phyloP scores from a whole-genome alignment of 495 filamentous ascomycete species.

The Hyaloscypha variabilis region DNA sequence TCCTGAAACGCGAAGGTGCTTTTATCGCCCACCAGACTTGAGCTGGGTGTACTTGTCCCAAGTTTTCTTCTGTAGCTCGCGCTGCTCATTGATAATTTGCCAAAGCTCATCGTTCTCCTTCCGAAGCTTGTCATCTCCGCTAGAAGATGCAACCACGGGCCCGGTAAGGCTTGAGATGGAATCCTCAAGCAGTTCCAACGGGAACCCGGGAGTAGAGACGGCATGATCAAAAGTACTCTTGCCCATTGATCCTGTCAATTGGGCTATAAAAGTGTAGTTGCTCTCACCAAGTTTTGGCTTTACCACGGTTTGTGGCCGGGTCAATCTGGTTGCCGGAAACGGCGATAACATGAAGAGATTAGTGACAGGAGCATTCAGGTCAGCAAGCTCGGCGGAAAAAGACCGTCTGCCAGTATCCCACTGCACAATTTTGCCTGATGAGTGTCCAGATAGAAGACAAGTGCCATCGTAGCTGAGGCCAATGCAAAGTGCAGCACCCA shows the following conservation, averaged over 20 bases:
- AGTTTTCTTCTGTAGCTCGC: conserved; percentile 49
- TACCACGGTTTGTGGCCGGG: conserved; percentile 62
- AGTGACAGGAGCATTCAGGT: conserved; percentile 75
- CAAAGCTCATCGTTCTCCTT: conserved; percentile 54
- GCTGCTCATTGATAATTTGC: conserved; percentile 53
- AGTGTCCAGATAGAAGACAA: conserved; percentile 77
- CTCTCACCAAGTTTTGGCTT: conserved; percentile 71
- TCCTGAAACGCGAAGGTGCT: conserved; percentile 14
- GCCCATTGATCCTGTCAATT: conserved; percentile 51
- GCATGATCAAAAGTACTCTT: conserved; percentile 17
- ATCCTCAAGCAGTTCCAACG: conserved; percentile 37
- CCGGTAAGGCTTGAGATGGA: conserved; percentile 40
- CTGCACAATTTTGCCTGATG: conserved; percentile 71
- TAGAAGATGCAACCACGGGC: conserved; percentile 29
- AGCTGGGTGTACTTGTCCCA: conserved; percentile 42
- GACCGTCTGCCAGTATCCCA: conserved; percentile 77
- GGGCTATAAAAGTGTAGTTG: conserved; percentile 69
- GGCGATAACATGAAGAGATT: conserved; percentile 73
- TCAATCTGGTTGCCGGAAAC: conserved; percentile 48
- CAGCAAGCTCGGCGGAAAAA: conserved; percentile 61
- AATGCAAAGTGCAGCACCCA: conserved; percentile 64
- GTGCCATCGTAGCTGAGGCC: conserved; percentile 82
- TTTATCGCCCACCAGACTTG: conserved; percentile 25
- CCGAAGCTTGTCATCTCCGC: conserved; percentile 43
- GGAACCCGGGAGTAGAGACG: conserved; percentile 22